phyloP scores from a whole-genome alignment of 345 rosid species.

The Eutrema japonicum region DNA sequence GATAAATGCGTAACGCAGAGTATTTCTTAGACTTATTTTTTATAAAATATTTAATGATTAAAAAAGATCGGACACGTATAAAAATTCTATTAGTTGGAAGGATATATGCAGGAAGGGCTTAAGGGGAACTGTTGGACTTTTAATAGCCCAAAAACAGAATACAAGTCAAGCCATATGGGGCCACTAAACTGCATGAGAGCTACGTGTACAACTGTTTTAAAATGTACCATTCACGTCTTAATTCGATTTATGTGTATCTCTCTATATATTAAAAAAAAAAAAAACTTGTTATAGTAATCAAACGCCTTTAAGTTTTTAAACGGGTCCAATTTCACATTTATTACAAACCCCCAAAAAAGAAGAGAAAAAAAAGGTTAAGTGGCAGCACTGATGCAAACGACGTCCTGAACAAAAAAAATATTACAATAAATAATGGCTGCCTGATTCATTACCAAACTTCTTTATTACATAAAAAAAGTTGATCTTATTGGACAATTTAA shows the following conservation, averaged over 20 bases:
- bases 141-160: slow-evolving; percentile 39
- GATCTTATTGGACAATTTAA: background rate
- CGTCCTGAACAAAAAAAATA: background rate
- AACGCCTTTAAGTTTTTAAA: slow-evolving; percentile 16
- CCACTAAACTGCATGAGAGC: slow-evolving; percentile 41
- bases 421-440: slow-evolving; percentile 34
- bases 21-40: no score
- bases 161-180: slow-evolving; percentile 39
- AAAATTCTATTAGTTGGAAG: background rate
- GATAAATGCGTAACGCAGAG: background rate
- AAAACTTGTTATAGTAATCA: background rate
- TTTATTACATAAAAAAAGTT: background rate
- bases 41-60: background rate
- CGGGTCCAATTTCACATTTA: slow-evolving; percentile 37
- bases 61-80: slow-evolving; percentile 19
- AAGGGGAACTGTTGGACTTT: slow-evolving; percentile 16
- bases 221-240: slow-evolving; percentile 30
- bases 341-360: slow-evolving; percentile 29
- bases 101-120: slow-evolving; percentile 11
- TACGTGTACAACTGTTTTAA: slow-evolving; percentile 30
- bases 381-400: background rate
- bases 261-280: background rate
- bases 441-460: slow-evolving; percentile 29
- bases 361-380: background rate
- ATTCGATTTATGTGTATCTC: background rate